Evolutionary conservation across 2,329 filamentous ascomycete genomes (phyloP).

Genomic region (Cladorrhinum sp.): DNA sequence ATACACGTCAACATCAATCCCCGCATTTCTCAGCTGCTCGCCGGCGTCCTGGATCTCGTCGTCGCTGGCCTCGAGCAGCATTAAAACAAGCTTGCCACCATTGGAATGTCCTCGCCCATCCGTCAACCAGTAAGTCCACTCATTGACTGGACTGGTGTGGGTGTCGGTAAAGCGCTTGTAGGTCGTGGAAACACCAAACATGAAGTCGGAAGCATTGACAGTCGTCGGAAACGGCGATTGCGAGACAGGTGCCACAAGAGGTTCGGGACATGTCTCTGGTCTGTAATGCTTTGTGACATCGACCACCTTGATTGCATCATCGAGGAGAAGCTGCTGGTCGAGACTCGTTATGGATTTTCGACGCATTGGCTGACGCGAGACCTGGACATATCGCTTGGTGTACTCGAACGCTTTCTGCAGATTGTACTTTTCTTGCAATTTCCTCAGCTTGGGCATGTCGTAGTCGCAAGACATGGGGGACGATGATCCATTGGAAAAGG

Average conservation of each 20-base stretch:
- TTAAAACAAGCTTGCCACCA: conserved; percentile 53
- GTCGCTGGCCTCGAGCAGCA: conserved; percentile 52
- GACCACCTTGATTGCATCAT: conserved; percentile 45
- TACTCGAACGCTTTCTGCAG: conserved; percentile 53
- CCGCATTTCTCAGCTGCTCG: conserved; percentile 44
- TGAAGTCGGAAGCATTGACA: conserved; percentile 54
- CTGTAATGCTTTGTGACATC: conserved; percentile 43
- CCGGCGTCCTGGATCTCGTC: conserved; percentile 49
- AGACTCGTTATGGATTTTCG: conserved; percentile 52
- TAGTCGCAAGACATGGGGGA: conserved; percentile 48
- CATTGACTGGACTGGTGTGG: conserved; percentile 51
- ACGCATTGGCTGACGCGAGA: conserved; percentile 47
- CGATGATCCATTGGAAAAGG: conserved; percentile 30
- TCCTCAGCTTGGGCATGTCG: conserved; percentile 45
- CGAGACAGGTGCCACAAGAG: conserved; percentile 50
- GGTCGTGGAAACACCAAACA: conserved; percentile 59
- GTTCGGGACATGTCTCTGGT: conserved; percentile 44
- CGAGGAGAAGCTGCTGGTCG: conserved; percentile 43
- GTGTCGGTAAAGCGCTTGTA: conserved; percentile 52
- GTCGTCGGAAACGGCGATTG: conserved; percentile 48
- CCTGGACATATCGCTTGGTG: conserved; percentile 53
- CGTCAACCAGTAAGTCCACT: conserved; percentile 60
- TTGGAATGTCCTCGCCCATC: conserved; percentile 54
- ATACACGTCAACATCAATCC: conserved; percentile 57
- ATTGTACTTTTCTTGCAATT: conserved; percentile 45